Evolutionary conservation across 2,329 filamentous ascomycete genomes (phyloP).

Genomic region (Xylaria sp.): DNA sequence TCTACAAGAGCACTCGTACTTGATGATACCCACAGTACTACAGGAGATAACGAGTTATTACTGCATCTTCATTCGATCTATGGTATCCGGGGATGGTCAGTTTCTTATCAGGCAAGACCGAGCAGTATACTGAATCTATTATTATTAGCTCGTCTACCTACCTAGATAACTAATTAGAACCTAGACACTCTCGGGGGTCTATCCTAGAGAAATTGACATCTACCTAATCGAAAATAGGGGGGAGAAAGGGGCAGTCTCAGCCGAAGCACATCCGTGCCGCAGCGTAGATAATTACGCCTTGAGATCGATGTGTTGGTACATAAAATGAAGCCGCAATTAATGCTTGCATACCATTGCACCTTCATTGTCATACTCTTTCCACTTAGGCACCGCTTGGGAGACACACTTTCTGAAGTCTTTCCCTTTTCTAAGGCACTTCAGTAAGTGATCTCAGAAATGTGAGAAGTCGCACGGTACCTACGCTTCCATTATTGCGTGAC

Average conservation of each 20-base stretch:
- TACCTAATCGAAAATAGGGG: too few species aligned
- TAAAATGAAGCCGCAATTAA: constrained; percentile 9
- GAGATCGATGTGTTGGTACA: not conserved
- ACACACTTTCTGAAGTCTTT: constrained; percentile 11
- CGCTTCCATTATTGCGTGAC: not conserved
- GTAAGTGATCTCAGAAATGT: constrained; percentile 6
- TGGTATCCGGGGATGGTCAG: not conserved
- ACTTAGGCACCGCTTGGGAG: constrained; percentile 5
- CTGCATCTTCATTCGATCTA: too few species aligned
- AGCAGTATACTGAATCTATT: not conserved
- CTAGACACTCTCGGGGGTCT: too few species aligned
- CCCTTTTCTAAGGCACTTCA: constrained; percentile 1
- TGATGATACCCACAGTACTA: too few species aligned
- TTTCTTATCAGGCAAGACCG: not conserved
- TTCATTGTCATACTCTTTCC: constrained; percentile 8
- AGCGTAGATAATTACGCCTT: not conserved
- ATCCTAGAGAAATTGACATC: too few species aligned
- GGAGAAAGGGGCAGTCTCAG: not conserved
- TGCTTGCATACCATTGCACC: not conserved
- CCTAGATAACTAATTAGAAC: too few species aligned
- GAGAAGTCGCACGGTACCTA: not conserved
- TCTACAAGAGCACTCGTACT: too few species aligned
- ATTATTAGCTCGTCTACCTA: too few species aligned
- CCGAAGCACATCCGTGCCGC: not conserved
- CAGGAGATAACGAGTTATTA: too few species aligned